Conservation (phyloP, 2,329 filamentous ascomycete species). For the Nannizzia gypsea region DNA sequence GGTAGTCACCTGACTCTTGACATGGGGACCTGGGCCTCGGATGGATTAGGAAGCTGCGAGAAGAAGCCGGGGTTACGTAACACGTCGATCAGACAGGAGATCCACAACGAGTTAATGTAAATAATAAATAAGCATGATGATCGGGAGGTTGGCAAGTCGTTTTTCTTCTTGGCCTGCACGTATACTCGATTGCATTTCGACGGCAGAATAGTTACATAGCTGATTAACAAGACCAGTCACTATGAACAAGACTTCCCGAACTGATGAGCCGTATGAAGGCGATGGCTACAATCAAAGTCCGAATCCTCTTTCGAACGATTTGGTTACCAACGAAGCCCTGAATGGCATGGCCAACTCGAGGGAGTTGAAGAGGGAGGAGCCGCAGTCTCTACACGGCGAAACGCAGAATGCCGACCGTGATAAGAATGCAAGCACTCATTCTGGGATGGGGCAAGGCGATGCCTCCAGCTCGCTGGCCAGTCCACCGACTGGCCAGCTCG, state of each 20-base stretch:
- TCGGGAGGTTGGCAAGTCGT: background rate
- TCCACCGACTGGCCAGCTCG: background rate
- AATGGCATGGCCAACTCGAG: conserved; percentile 49
- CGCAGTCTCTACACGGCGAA: conserved; percentile 11
- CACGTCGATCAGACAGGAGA: too few relatives aligned
- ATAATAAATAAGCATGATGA: background rate
- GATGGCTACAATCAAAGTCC: conserved; percentile 52
- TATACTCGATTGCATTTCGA: too few relatives aligned
- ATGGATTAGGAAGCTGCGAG: background rate
- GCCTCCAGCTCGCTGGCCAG: background rate
- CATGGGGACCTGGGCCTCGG: background rate
- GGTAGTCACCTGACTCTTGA: background rate
- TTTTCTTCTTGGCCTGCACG: too few relatives aligned
- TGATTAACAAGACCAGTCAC: too few relatives aligned
- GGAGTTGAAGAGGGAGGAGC: conserved; percentile 36
- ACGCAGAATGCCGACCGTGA: background rate
- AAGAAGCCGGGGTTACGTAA: background rate
- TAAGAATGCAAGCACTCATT: too few relatives aligned
- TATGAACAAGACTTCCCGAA: conserved; percentile 52
- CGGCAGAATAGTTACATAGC: too few relatives aligned
- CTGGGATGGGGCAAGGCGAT: background rate
- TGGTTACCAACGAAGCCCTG: conserved; percentile 51
- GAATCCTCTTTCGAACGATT: conserved; percentile 44
- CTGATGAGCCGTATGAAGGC: conserved; percentile 43
- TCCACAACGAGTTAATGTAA: background rate